Evolutionary conservation across 495 filamentous ascomycete species (phyloP).

Genomic region (Talaromyces liani): DNA sequence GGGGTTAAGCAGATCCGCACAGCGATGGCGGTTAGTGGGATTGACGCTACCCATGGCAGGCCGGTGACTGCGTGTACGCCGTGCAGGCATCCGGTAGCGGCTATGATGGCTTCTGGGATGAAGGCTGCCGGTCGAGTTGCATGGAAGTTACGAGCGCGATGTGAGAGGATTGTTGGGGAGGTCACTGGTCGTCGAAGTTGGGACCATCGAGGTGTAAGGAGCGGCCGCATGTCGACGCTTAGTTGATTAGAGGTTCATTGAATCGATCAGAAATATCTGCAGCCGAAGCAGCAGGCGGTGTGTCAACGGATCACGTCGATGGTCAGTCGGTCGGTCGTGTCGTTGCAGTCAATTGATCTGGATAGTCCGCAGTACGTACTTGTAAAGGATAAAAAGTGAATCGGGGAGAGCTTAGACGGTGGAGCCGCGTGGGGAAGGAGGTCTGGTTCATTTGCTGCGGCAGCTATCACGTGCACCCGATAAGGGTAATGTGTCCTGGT

Average conservation of each 20-base stretch:
- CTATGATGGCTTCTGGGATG: constrained; percentile 40
- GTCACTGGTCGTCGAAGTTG: not conserved
- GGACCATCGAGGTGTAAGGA: not conserved
- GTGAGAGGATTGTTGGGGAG: constrained; percentile 10
- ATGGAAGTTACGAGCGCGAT: constrained; percentile 39
- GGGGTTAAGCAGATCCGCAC: constrained; percentile 56
- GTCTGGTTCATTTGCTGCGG: constrained; percentile 5
- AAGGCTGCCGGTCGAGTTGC: constrained; percentile 30
- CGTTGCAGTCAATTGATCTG: not conserved
- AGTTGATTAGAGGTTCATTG: not conserved
- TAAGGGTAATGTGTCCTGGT: constrained; percentile 3
- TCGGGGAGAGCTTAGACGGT: not conserved
- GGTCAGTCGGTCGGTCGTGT: not conserved
- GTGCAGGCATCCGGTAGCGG: constrained; percentile 51
- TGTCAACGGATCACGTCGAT: not conserved
- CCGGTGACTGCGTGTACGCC: constrained; percentile 49
- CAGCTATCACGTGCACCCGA: not conserved
- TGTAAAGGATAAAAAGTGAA: not conserved
- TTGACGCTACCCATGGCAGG: constrained; percentile 61
- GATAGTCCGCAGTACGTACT: not conserved
- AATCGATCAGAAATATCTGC: not conserved
- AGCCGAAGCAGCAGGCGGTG: not conserved
- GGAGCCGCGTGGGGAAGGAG: constrained; percentile 6
- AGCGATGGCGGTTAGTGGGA: constrained; percentile 62
- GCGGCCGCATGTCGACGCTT: constrained; percentile 1